Conservation (phyloP, 805 yeast genomes). For the Nematodospora valgi region DNA sequence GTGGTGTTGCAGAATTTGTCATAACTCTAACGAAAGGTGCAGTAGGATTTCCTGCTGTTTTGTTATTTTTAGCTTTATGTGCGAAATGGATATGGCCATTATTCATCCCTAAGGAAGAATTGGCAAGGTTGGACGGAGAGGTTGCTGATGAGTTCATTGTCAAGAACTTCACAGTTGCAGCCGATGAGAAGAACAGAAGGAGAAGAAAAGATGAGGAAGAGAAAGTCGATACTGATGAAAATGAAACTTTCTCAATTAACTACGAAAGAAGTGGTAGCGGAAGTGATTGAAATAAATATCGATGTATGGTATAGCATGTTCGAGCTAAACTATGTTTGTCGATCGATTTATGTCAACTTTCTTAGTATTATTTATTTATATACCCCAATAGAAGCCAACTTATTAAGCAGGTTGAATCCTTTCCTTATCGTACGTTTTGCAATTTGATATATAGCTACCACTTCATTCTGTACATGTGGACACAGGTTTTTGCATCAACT, state of each 20-base stretch:
- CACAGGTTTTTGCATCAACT: too few species aligned
- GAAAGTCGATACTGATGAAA: conserved; percentile 5
- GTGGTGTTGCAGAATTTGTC: conserved; percentile 77
- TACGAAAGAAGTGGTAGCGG: conserved; percentile 2
- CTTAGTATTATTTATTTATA: too few species aligned
- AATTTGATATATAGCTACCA: too few species aligned
- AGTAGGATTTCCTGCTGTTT: conserved; percentile 87
- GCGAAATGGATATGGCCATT: conserved; percentile 57
- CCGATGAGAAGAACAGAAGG: conserved; percentile 6
- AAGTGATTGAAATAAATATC: too few species aligned
- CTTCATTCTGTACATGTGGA: too few species aligned
- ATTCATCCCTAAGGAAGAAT: conserved; percentile 58
- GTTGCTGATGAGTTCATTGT: conserved; percentile 57
- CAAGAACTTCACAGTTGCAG: conserved; percentile 36
- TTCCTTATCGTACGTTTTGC: too few species aligned
- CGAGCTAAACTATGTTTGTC: background rate
- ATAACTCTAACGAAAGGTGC: conserved; percentile 88
- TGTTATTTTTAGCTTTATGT: conserved; percentile 66
- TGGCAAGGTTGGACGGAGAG: conserved; percentile 61
- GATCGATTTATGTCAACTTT: too few species aligned
- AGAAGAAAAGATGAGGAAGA: conserved; percentile 2
- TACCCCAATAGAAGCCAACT: too few species aligned
- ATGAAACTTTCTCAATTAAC: too few species aligned
- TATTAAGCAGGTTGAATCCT: too few species aligned
- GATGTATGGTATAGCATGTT: too few species aligned